Percentiles rank a stretch among this genome's conserved stretches.
Conservation (phyloP, 768 basidiomycete species). For the Wakefieldia striispora region DNA sequence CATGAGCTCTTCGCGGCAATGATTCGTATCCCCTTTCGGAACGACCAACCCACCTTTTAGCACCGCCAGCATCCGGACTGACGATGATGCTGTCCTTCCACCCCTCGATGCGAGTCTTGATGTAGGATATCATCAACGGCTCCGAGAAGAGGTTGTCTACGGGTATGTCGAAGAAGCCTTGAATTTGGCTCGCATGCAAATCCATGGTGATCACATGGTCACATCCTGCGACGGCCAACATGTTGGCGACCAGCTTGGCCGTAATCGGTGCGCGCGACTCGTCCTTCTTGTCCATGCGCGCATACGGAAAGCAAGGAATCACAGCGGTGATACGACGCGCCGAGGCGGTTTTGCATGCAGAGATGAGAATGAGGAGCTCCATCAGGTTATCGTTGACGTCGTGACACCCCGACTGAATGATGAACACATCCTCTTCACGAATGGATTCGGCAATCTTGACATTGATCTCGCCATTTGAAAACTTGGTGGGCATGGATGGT, state of each 20-base stretch:
- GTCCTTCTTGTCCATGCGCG: slow-evolving; percentile 98
- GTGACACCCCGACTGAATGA: slow-evolving; percentile 87
- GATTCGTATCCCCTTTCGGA: neutral
- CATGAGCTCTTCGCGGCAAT: slow-evolving; percentile 4
- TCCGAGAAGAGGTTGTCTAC: slow-evolving; percentile 98
- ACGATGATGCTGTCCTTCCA: slow-evolving; percentile 91
- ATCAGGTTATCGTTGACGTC: slow-evolving; percentile 97
- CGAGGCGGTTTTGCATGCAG: slow-evolving; percentile 95
- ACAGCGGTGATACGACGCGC: slow-evolving; percentile 95
- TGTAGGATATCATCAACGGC: slow-evolving; percentile 91
- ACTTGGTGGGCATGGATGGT: slow-evolving; percentile 82
- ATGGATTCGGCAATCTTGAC: slow-evolving; percentile 95
- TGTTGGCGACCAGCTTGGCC: slow-evolving; percentile 96
- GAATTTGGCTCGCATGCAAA: slow-evolving; percentile 95
- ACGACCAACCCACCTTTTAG: slow-evolving; percentile 78
- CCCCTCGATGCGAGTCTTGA: slow-evolving; percentile 80
- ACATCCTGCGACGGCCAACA: slow-evolving; percentile 95
- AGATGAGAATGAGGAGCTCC: slow-evolving; percentile 98
- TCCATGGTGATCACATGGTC: slow-evolving; percentile 99
- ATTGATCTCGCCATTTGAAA: slow-evolving; percentile 94
- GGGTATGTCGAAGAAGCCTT: slow-evolving; percentile 98
- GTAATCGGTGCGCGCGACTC: slow-evolving; percentile 95
- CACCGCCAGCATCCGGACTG: slow-evolving; percentile 96
- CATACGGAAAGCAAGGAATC: slow-evolving; percentile 97
- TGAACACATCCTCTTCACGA: slow-evolving; percentile 98